phyloP scores from a whole-genome alignment of 306 rosid genomes.

The Rubus idaeus region DNA sequence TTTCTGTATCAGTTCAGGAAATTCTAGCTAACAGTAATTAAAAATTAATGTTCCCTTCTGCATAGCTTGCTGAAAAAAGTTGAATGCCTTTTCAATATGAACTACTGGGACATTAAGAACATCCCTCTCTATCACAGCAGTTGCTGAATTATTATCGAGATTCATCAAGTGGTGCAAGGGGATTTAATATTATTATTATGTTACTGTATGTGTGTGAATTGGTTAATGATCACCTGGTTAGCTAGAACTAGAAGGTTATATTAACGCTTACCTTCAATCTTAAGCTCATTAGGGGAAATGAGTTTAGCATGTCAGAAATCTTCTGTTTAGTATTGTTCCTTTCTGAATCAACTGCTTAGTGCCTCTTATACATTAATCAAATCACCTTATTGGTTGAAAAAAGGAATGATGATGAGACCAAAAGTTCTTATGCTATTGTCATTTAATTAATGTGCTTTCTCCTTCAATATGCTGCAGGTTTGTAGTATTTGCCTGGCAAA shows the following conservation, averaged over 20 bases:
- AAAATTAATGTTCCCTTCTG: background rate
- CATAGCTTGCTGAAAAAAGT: background rate
- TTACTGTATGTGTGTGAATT: background rate
- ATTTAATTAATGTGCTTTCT: background rate
- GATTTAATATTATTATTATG: background rate
- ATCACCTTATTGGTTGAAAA: background rate
- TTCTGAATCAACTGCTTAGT: conserved; percentile 3
- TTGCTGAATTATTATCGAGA: background rate
- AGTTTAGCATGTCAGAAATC: background rate
- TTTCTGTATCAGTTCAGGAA: background rate
- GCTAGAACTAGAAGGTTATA: background rate
- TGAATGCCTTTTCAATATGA: background rate
- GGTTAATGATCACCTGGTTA: background rate
- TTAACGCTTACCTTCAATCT: background rate
- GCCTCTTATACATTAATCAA: background rate
- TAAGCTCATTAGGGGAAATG: background rate
- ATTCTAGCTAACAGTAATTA: background rate
- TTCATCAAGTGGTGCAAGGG: background rate
- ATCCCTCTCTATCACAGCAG: background rate
- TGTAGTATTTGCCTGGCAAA: conserved; percentile 76
- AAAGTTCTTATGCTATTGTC: background rate
- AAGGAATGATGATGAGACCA: background rate
- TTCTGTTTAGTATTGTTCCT: background rate
- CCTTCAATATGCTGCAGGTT: conserved; percentile 38
- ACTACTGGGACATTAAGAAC: background rate